These are phyloP conservation scores for Pachysandra terminalis DNA, from an alignment of 164 flowering plant genomes.

Conservation along the genomic window DNA sequence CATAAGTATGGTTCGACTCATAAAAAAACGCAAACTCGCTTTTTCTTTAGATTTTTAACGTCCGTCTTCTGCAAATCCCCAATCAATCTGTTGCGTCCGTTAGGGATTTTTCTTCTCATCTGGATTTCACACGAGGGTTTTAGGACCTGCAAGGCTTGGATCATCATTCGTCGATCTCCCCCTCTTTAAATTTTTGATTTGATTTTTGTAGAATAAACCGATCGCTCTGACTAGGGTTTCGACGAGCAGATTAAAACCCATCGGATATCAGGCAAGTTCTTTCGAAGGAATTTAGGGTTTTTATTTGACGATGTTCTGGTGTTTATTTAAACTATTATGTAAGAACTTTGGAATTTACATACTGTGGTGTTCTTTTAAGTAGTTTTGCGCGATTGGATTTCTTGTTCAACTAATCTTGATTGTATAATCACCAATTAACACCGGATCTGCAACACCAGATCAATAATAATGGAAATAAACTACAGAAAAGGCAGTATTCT, in stretches of 20 bases:
- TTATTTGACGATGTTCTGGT: not conserved
- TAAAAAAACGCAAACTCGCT: no score
- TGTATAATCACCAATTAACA: not conserved
- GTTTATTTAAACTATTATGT: no score
- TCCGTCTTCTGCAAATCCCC: no score
- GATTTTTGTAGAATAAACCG: not conserved
- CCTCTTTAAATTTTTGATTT: not conserved
- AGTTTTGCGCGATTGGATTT: not conserved
- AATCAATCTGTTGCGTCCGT: not conserved
- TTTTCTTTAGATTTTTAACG: no score
- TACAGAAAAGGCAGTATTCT: no score
- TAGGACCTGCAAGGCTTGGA: constrained; percentile 4
- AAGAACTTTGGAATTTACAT: not conserved
- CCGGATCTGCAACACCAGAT: not conserved
- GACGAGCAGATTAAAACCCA: not conserved
- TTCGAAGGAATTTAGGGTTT: not conserved
- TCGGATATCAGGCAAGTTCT: constrained; percentile 12
- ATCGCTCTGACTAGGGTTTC: constrained; percentile 14
- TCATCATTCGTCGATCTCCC: not conserved
- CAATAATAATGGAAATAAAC: no score
- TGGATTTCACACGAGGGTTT: not conserved
- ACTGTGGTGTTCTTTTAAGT: not conserved
- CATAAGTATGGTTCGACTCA: not conserved
- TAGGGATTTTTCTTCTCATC: constrained; percentile 2
- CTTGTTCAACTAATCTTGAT: not conserved